phyloP scores from a whole-genome alignment of 1,284 basidiomycete genomes.

The Ganoderma leucocontextum region DNA sequence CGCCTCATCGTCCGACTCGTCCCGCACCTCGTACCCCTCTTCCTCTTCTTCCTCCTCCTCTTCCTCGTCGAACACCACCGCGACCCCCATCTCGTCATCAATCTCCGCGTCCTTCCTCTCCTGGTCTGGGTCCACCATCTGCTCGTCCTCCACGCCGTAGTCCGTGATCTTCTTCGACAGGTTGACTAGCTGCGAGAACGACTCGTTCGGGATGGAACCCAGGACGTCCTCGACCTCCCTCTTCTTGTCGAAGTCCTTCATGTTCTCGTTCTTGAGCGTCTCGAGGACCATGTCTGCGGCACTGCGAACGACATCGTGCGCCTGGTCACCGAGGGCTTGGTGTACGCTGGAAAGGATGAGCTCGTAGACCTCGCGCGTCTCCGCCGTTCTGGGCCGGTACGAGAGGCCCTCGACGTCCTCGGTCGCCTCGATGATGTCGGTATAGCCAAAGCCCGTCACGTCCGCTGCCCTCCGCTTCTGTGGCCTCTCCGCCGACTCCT shows the following conservation, averaged over 20 bases:
- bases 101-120: slow-evolving; percentile 84
- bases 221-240: slow-evolving; percentile 91
- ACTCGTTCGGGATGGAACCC: slow-evolving; percentile 74
- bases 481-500: slow-evolving; percentile 63
- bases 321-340: slow-evolving; percentile 89
- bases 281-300: slow-evolving; percentile 94
- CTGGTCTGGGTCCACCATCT: slow-evolving; percentile 75
- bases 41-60: slow-evolving; percentile 92
- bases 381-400: slow-evolving; percentile 92
- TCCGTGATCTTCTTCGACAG: slow-evolving; percentile 97
- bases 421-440: slow-evolving; percentile 93
- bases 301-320: slow-evolving; percentile 93
- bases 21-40: slow-evolving; percentile 82
- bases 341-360: slow-evolving; percentile 90
- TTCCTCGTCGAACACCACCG: slow-evolving; percentile 96
- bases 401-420: slow-evolving; percentile 92
- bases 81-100: slow-evolving; percentile 94
- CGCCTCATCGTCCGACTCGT: slow-evolving; percentile 82
- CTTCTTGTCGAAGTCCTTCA: slow-evolving; percentile 99
- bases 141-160: slow-evolving; percentile 89
- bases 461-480: slow-evolving; percentile 61
- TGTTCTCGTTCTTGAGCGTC: slow-evolving; percentile 86
- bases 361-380: slow-evolving; percentile 96
- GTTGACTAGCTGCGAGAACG: slow-evolving; percentile 87
- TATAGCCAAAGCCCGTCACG: slow-evolving; percentile 75